A percentile compares a stretch with the other conserved stretches of the same genome.
These are phyloP conservation scores for Scenedesmus sp. DNA, from an alignment of 163 green algal genomes.

Conservation along the genomic window DNA sequence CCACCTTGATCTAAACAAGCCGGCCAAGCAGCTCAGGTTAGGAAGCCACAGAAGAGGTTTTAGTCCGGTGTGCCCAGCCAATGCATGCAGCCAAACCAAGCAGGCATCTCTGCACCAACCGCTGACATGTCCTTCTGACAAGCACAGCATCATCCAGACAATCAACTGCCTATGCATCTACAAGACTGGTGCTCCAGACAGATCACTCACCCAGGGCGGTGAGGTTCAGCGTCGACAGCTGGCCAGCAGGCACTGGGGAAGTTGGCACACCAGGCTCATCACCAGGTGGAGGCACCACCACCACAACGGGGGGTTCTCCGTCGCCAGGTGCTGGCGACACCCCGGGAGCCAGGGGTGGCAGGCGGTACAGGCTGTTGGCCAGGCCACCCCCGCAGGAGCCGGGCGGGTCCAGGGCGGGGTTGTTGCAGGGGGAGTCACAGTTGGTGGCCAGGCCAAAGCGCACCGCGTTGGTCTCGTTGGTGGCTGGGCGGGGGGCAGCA, in stretches of 20 bases:
- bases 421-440: slow-evolving; percentile 1
- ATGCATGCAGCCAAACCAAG: no score
- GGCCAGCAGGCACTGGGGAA: background rate
- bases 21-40: no score
- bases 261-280: no score
- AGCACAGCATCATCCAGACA: no score
- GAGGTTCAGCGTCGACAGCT: slow-evolving; percentile 29
- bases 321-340: background rate
- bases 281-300: no score
- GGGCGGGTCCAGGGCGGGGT: background rate
- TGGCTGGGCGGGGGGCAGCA: background rate
- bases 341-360: background rate
- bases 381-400: slow-evolving; percentile 1
- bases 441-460: background rate
- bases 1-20: no score
- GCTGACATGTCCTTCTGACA: no score
- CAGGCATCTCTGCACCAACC: no score
- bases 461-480: background rate
- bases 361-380: slow-evolving; percentile 15
- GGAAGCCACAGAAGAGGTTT: no score
- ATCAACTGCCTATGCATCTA: no score
- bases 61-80: no score
- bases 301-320: background rate
- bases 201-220: background rate
- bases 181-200: background rate